Percentiles rank a stretch among this genome's conserved stretches.
phyloP scores from a whole-genome alignment of 345 rosid species.

The Camelina laxa region DNA sequence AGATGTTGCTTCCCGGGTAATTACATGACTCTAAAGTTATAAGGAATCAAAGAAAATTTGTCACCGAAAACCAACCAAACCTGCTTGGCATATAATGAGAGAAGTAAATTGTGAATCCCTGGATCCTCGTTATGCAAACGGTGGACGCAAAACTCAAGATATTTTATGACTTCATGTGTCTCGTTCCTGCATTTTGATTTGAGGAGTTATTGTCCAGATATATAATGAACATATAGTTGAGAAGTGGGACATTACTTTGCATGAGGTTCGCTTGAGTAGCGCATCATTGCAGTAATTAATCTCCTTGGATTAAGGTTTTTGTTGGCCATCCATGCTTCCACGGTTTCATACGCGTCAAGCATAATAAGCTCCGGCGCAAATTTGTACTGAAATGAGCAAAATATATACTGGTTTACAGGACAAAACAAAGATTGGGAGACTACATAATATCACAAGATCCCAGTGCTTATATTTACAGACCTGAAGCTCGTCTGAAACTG shows the following conservation, averaged over 20 bases:
- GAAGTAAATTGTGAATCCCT: conserved; percentile 93
- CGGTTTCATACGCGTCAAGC: conserved; percentile 99
- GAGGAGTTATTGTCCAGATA: conserved; percentile 13
- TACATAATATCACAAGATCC: conserved; percentile 22
- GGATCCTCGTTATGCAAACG: conserved; percentile 94
- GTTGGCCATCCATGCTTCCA: conserved; percentile 96
- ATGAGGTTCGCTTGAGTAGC: conserved; percentile 99
- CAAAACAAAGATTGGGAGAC: conserved; percentile 31
- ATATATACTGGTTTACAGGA: conserved; percentile 28
- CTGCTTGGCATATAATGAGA: conserved; percentile 97
- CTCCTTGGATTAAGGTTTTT: conserved; percentile 91
- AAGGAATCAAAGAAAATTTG: conserved; percentile 13
- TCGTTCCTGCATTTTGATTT: conserved; percentile 74
- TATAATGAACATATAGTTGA: conserved; percentile 9
- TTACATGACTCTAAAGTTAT: neutral
- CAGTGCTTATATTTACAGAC: conserved; percentile 47
- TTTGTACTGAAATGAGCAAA: conserved; percentile 70
- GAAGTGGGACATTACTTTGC: conserved; percentile 66
- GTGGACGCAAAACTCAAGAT: conserved; percentile 91
- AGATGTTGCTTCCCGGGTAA: conserved; percentile 9
- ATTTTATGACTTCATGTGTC: conserved; percentile 98
- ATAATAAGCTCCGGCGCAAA: conserved; percentile 92
- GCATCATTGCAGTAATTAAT: conserved; percentile 98
- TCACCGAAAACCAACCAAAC: conserved; percentile 47
- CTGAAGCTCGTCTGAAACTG: conserved; percentile 91